Percentiles rank a stretch among this genome's conserved stretches.
Conservation (phyloP, 495 filamentous ascomycete species). For the Penicillium diatomitis region DNA sequence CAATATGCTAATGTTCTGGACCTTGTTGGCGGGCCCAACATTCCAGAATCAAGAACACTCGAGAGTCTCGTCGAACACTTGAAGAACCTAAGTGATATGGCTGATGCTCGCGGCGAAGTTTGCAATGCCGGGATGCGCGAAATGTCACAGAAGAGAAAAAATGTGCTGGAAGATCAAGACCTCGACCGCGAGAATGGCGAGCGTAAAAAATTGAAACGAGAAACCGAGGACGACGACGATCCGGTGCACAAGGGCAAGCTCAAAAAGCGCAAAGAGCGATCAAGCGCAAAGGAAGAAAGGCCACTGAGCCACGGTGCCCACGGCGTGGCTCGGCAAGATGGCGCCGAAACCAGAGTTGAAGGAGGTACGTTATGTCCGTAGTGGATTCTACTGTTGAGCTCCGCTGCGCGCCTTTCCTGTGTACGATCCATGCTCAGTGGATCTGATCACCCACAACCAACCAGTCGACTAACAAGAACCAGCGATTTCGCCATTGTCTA, state of each 20-base stretch:
- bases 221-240: conserved; percentile 49
- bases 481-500: conserved; percentile 39
- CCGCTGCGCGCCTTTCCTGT: neutral
- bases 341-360: conserved; percentile 44
- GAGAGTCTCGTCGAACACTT: conserved; percentile 60
- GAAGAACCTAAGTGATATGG: conserved; percentile 53
- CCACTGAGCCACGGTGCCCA: conserved; percentile 55
- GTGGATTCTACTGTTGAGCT: neutral
- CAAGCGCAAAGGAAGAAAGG: conserved; percentile 43
- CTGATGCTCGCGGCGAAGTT: conserved; percentile 49
- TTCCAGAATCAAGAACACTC: conserved; percentile 67
- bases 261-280: conserved; percentile 45
- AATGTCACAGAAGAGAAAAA: conserved; percentile 54
- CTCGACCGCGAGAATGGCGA: conserved; percentile 33
- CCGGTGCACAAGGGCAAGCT: conserved; percentile 36
- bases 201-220: conserved; percentile 41
- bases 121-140: conserved; percentile 69
- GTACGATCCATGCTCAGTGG: neutral
- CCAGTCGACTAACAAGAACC: too few relatives aligned
- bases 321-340: conserved; percentile 58
- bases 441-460: conserved; percentile 4
- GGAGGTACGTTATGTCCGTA: conserved; percentile 44
- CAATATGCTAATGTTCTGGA: conserved; percentile 70
- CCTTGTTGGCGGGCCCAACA: conserved; percentile 51
- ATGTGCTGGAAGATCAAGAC: conserved; percentile 44